Base-by-base conservation (phyloP, 106 monocot genomes). In the Platanthera zijinensis region DNA sequence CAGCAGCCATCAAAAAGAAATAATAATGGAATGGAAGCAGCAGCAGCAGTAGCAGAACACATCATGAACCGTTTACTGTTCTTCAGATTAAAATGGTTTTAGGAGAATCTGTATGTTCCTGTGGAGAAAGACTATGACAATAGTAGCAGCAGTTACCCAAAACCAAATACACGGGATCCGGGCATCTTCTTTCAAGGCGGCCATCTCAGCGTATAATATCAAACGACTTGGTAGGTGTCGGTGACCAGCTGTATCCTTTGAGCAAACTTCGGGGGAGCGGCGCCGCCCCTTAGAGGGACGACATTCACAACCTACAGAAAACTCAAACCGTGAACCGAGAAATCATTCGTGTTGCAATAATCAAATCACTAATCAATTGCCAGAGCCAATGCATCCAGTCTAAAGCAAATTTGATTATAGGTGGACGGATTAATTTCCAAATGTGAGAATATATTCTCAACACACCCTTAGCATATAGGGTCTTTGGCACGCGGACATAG, bases 171-270 rank as follows among this genome's bases (percentile, higher is more conserved):
- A 19, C 19, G 57, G 8, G 21, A 59, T 21, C n/a, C 18, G 59
- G 59, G 59, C 7, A 59, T 7, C 59, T 59, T 59, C 19, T 7
- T 7, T 59, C 59, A 59, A n/a, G 21, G 18, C 59, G 30, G 67
- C 67, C 3, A 67, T 39, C 32, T 67, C n/a, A 2, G 7, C 47
- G 46, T 70, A n/a, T 3, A 74, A 48, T 6, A 51, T 81, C 69
- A 81, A 70, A 81, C 75, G 14, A 81, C 75, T 32, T 81, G 69
- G 57, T 81, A 81, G 3, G 45, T 75, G 17, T 75, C 75, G 3
- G 69, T 75, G 19, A 75, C 28, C 13, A 81, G 75, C 14, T 81
- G 80, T 75, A 75, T 81, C 75, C 80, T 81, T 53, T 81, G 80
- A 81, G 80, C 69, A 49, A 56, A 75, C 56, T 75, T 81, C 15